Percentiles rank a stretch among this genome's conserved stretches.
These are phyloP conservation scores for Colletotrichum acutatum DNA, from an alignment of 2,329 filamentous ascomycete species.

Conservation along the genomic window DNA sequence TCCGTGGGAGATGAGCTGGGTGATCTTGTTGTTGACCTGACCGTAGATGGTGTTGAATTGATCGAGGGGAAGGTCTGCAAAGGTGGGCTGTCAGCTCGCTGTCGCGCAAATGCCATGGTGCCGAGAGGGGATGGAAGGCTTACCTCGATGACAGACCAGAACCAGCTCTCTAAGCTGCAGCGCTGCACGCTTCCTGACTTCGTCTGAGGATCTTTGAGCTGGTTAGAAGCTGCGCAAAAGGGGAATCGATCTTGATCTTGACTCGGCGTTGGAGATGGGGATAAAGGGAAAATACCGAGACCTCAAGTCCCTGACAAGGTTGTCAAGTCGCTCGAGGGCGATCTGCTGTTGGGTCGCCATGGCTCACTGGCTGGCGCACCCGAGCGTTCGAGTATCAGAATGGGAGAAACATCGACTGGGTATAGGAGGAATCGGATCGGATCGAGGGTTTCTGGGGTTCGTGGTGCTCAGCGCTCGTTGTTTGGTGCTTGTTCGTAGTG, in stretches of 20 bases:
- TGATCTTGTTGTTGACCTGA: constrained; percentile 67
- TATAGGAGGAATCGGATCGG: not conserved
- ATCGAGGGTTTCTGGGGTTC: not conserved
- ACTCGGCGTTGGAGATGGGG: not conserved
- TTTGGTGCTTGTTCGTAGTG: not conserved
- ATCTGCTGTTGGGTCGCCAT: constrained; percentile 60
- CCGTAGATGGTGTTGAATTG: constrained; percentile 75
- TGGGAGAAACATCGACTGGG: constrained; percentile 30
- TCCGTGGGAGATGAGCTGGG: constrained; percentile 81
- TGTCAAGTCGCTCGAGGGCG: constrained; percentile 66
- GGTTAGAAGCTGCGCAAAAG: not conserved
- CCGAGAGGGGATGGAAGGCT: constrained; percentile 22
- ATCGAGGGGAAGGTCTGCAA: constrained; percentile 79
- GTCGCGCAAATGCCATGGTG: not conserved
- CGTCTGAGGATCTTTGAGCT: constrained; percentile 48
- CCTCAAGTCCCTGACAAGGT: constrained; percentile 64
- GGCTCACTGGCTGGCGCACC: constrained; percentile 40
- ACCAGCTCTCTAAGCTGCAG: constrained; percentile 66
- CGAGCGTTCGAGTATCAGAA: constrained; percentile 25
- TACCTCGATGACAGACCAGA: constrained; percentile 66
- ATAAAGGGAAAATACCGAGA: constrained; percentile 57
- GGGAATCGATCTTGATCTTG: too few relatives aligned
- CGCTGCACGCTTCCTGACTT: constrained; percentile 64
- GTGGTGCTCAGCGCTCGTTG: not conserved
- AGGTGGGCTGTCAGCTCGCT: constrained; percentile 17